Percentiles rank a stretch among this genome's conserved stretches.
Evolutionary conservation across 768 basidiomycete species (phyloP).

Genomic region (Ramaria sp.): DNA sequence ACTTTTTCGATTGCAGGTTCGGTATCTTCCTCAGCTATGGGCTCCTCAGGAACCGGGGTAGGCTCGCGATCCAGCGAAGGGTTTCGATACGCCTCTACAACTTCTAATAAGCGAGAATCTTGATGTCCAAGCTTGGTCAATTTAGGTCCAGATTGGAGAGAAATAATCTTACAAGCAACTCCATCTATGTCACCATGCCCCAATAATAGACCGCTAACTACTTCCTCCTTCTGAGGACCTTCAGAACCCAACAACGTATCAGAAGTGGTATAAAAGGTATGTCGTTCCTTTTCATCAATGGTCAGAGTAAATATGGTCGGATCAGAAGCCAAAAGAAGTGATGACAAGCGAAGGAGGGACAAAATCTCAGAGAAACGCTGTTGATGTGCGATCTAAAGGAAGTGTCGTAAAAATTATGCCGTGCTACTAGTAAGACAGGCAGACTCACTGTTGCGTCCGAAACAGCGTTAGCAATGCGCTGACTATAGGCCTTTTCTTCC

Average conservation of each 20-base stretch:
- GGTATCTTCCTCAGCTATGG: constrained; percentile 20
- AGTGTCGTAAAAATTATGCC: neutral
- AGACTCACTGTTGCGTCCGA: constrained; percentile 44
- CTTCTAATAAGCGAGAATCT: constrained; percentile 56
- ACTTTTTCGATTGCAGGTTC: constrained; percentile 13
- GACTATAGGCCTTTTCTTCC: constrained; percentile 42
- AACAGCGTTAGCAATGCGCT: constrained; percentile 44
- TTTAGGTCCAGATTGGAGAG: constrained; percentile 4
- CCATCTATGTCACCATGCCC: constrained; percentile 51
- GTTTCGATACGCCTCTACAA: constrained; percentile 41
- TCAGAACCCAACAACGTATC: constrained; percentile 49
- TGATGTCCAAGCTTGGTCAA: constrained; percentile 2
- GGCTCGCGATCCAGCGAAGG: constrained; percentile 27
- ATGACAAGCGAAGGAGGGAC: constrained; percentile 41
- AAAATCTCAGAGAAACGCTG: constrained; percentile 4
- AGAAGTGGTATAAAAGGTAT: constrained; percentile 40
- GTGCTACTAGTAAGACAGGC: neutral
- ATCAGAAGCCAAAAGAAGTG: constrained; percentile 38
- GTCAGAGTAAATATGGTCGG: constrained; percentile 30
- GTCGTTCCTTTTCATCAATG: constrained; percentile 40
- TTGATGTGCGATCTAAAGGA: neutral
- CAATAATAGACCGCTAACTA: constrained; percentile 45
- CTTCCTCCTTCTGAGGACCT: constrained; percentile 34
- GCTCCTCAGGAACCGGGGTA: constrained; percentile 19
- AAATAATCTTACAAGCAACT: constrained; percentile 43